Conservation (phyloP, 371 early-diverging fungal genomes). For the Blakeslea trispora region DNA sequence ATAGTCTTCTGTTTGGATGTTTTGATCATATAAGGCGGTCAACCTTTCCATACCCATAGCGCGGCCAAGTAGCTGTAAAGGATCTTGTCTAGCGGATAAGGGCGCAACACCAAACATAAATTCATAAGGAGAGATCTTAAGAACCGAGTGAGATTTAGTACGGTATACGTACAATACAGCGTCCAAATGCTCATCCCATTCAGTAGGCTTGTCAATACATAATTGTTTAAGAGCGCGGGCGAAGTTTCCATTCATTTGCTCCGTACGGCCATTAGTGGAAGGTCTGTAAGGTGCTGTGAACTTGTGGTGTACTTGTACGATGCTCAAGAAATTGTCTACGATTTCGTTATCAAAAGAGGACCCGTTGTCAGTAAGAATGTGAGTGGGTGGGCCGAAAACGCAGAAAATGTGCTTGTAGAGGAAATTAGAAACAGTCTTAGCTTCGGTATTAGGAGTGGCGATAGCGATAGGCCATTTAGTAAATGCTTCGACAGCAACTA, state of each 20-base stretch:
- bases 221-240: conserved; percentile 10
- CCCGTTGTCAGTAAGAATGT: conserved; percentile 17
- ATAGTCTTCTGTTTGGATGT: conserved; percentile 4
- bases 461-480: conserved; percentile 45
- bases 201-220: neutral
- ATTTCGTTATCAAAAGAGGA: conserved; percentile 7
- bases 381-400: conserved; percentile 29
- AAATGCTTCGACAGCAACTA: conserved; percentile 45
- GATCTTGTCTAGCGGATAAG: neutral
- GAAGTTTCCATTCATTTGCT: conserved; percentile 23
- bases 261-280: conserved; percentile 20
- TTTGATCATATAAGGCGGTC: neutral
- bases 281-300: conserved; percentile 21
- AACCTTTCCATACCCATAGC: conserved; percentile 5
- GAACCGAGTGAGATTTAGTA: neutral
- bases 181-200: neutral
- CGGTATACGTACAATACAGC: conserved; percentile 15
- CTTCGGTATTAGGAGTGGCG: conserved; percentile 31
- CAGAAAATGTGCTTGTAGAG: conserved; percentile 36
- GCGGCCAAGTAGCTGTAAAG: conserved; percentile 1
- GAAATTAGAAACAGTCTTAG: conserved; percentile 32
- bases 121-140: conserved; percentile 12
- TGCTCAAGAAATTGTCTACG: neutral
- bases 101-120: conserved; percentile 4
- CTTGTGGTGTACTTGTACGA: conserved; percentile 4